Conservation (phyloP, 352 stramenopile genomes). For the Elongisporangium undulatum region DNA sequence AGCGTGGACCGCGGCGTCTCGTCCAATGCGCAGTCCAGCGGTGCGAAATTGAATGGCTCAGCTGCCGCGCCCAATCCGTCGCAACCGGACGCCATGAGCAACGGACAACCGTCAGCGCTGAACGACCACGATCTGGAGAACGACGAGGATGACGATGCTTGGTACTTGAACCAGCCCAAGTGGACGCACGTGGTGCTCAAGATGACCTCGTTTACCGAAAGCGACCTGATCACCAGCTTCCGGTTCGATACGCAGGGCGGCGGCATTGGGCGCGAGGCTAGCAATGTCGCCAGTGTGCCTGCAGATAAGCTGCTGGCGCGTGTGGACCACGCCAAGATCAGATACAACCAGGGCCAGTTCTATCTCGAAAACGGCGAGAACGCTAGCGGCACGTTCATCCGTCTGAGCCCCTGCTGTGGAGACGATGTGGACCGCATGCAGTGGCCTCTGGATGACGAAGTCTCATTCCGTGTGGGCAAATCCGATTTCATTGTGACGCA, state of each 20-base stretch:
- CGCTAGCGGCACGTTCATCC: constrained; percentile 65
- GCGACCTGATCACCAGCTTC: constrained; percentile 75
- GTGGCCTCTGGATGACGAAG: constrained; percentile 60
- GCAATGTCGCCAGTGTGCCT: constrained; percentile 65
- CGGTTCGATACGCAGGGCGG: constrained; percentile 46
- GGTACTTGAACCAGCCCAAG: constrained; percentile 27
- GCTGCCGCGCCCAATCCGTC: constrained; percentile 3
- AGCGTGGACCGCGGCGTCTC: constrained; percentile 9
- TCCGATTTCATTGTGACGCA: constrained; percentile 71
- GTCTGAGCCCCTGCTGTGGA: constrained; percentile 31
- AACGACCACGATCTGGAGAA: constrained; percentile 2
- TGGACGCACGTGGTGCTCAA: constrained; percentile 80
- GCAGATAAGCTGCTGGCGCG: constrained; percentile 60
- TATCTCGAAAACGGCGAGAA: constrained; percentile 55
- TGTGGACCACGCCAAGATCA: constrained; percentile 48
- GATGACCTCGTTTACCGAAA: constrained; percentile 77
- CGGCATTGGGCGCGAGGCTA: constrained; percentile 39
- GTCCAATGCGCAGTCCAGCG: constrained; percentile 5
- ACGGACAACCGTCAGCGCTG: constrained; percentile 7
- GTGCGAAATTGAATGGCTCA: constrained; percentile 13
- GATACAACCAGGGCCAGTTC: constrained; percentile 53
- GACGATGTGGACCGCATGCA: constrained; percentile 51
- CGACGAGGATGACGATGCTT: constrained; percentile 19
- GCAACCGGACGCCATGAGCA: constrained; percentile 4
- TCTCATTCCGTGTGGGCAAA: constrained; percentile 75